These are phyloP conservation scores for Paraphoma sp. DNA, from an alignment of 2,329 filamentous ascomycete genomes.

Conservation along the genomic window DNA sequence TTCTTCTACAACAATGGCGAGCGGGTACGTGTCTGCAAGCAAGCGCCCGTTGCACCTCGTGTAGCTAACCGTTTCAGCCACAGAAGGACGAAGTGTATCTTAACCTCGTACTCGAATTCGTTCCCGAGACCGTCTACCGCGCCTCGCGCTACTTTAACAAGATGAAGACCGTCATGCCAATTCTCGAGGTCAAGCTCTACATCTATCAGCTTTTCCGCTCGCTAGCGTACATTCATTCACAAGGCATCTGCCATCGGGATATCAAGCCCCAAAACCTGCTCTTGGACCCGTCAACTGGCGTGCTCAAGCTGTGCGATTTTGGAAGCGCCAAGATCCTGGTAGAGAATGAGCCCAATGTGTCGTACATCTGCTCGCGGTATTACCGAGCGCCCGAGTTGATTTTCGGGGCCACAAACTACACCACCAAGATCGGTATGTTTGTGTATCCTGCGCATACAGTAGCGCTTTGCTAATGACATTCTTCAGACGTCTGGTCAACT, in stretches of 20 bases:
- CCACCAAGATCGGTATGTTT: constrained; percentile 94
- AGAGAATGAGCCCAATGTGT: constrained; percentile 98
- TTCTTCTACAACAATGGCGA: constrained; percentile 99
- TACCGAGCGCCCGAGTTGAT: constrained; percentile 98
- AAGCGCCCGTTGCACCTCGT: constrained; percentile 18
- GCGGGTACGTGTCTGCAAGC: constrained; percentile 68
- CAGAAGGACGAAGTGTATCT: constrained; percentile 94
- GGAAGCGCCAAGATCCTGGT: constrained; percentile 98
- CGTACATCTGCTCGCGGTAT: constrained; percentile 99
- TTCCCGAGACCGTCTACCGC: constrained; percentile 97
- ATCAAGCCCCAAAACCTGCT: constrained; percentile 99
- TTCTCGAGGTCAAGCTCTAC: constrained; percentile 98
- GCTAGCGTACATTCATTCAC: constrained; percentile 97
- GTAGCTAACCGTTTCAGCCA: constrained; percentile 41
- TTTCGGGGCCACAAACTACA: constrained; percentile 99
- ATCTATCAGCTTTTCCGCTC: constrained; percentile 99
- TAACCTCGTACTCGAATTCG: constrained; percentile 96
- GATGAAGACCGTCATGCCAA: constrained; percentile 99
- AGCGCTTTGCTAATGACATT: neutral
- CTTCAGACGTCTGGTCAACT: constrained; percentile 94
- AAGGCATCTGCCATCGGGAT: constrained; percentile 98
- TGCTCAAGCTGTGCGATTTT: constrained; percentile 98
- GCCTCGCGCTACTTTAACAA: constrained; percentile 99
- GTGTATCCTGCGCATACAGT: constrained; percentile 3
- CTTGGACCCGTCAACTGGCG: constrained; percentile 86